Evolutionary conservation across 2,329 filamentous ascomycete genomes (phyloP).

Genomic region (Plenodomus lindquistii): DNA sequence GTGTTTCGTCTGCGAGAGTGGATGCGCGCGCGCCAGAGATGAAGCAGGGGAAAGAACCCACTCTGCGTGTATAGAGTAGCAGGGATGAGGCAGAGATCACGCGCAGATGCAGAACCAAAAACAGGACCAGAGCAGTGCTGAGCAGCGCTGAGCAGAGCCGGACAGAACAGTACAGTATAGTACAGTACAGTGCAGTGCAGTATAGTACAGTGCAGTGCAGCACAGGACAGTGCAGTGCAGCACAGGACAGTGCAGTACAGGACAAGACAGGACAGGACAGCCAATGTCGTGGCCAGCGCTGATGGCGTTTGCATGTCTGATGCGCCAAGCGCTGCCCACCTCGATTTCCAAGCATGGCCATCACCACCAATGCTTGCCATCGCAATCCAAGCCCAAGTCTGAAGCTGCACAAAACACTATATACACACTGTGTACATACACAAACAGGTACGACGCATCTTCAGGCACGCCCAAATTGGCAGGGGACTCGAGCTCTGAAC

Average conservation of each 20-base stretch:
- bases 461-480: background rate
- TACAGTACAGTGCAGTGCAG: too few relatives aligned
- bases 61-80: too few relatives aligned
- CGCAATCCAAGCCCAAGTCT: too few relatives aligned
- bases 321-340: background rate
- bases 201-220: too few relatives aligned
- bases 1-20: constrained; percentile 13
- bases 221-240: too few relatives aligned
- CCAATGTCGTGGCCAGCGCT: background rate
- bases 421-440: too few relatives aligned
- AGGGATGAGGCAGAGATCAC: constrained; percentile 2
- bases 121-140: too few relatives aligned
- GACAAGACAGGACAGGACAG: constrained; percentile 4
- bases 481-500: background rate
- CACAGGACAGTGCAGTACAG: too few relatives aligned
- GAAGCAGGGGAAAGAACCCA: constrained; percentile 4
- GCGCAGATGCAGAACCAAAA: constrained; percentile 7
- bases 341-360: background rate
- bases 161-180: too few relatives aligned
- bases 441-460: too few relatives aligned
- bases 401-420: too few relatives aligned
- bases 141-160: too few relatives aligned
- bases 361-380: background rate
- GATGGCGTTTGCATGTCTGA: constrained; percentile 3
- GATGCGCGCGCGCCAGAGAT: constrained; percentile 1